A percentile compares a stretch with the other conserved stretches of the same genome.
Evolutionary conservation across 2,329 filamentous ascomycete species (phyloP).

Genomic region (Verticillium isaacii): DNA sequence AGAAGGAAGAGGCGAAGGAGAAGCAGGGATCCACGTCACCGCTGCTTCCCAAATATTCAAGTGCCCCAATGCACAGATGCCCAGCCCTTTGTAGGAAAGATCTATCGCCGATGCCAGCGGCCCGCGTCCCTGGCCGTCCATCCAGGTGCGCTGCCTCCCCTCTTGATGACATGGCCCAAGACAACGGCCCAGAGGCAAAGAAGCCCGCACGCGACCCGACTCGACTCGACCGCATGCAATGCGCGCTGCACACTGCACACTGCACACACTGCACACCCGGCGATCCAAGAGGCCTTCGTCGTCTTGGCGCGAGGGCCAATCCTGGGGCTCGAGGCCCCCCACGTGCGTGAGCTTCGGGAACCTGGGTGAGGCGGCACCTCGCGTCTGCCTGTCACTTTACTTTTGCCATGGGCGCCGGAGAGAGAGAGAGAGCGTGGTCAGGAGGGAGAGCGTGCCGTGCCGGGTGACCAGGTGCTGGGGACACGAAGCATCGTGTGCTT

Average conservation of each 20-base stretch:
- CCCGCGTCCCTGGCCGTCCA: neutral
- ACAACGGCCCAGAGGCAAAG: neutral
- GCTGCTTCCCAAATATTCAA: neutral
- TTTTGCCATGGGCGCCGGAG: too few species aligned
- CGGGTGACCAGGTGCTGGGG: neutral
- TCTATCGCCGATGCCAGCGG: too few species aligned
- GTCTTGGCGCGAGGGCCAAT: neutral
- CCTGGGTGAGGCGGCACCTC: too few species aligned
- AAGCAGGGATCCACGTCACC: constrained; percentile 8
- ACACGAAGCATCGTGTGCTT: neutral
- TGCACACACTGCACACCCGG: too few species aligned
- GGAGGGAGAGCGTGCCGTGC: neutral
- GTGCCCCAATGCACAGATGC: too few species aligned
- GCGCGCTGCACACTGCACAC: neutral
- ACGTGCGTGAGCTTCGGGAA: neutral
- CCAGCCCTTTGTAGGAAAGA: too few species aligned
- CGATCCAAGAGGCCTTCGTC: neutral
- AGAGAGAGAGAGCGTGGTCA: neutral
- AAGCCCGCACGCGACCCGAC: neutral
- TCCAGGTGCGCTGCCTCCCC: neutral
- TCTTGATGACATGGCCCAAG: neutral
- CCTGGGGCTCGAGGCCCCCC: neutral
- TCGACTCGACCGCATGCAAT: neutral
- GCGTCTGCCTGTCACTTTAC: too few species aligned
- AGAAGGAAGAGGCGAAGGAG: neutral